Conservation (phyloP, 2,329 filamentous ascomycete species). For the Fusarium sp. region DNA sequence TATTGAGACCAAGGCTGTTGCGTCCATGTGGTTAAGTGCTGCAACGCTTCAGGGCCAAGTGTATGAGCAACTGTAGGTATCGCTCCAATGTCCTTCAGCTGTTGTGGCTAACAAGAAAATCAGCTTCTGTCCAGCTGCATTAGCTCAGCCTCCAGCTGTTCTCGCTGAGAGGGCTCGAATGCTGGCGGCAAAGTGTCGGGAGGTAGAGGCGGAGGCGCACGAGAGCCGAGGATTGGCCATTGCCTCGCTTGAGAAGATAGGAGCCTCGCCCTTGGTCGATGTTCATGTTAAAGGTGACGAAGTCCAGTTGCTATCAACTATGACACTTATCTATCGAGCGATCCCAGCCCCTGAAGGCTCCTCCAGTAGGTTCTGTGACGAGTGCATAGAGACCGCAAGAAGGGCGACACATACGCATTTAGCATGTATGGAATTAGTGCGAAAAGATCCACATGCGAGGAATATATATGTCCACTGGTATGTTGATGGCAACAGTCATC, state of each 20-base stretch:
- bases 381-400: constrained; percentile 63
- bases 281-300: constrained; percentile 60
- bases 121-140: constrained; percentile 63
- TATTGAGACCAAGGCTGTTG: constrained; percentile 52
- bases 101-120: constrained; percentile 7
- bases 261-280: constrained; percentile 55
- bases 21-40: constrained; percentile 65
- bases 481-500: constrained; percentile 26
- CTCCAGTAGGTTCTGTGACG: constrained; percentile 57
- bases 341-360: constrained; percentile 59
- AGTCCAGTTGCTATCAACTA: constrained; percentile 59
- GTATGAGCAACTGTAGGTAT: constrained; percentile 61
- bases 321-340: constrained; percentile 64
- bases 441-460: constrained; percentile 54
- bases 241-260: constrained; percentile 52
- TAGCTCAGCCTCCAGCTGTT: constrained; percentile 54
- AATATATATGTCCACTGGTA: constrained; percentile 65
- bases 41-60: constrained; percentile 68
- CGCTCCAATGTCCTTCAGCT: too few species aligned
- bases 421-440: constrained; percentile 58
- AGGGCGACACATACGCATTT: constrained; percentile 59
- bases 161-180: constrained; percentile 54
- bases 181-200: constrained; percentile 54
- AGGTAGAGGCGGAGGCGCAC: constrained; percentile 52
- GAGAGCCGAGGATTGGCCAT: constrained; percentile 51